Percentiles rank a stretch among this genome's conserved stretches.
phyloP scores from a whole-genome alignment of 768 basidiomycete species.

The Hemileccinum impolitum region DNA sequence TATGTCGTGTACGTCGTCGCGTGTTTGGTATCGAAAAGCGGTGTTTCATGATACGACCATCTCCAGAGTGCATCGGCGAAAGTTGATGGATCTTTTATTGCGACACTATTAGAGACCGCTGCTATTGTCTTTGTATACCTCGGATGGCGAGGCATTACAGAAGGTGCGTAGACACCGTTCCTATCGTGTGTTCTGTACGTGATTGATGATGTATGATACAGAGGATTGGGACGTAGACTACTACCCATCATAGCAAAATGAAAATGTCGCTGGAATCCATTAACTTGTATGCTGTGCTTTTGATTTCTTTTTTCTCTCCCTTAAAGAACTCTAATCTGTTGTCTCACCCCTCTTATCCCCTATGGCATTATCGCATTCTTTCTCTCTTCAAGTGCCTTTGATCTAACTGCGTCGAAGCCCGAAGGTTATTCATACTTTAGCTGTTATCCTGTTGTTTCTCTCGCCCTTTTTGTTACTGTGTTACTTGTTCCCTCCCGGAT shows the following conservation, averaged over 20 bases:
- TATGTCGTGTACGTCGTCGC: conserved; percentile 57
- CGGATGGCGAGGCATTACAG: conserved; percentile 88
- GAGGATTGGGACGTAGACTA: conserved; percentile 54
- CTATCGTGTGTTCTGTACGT: neutral
- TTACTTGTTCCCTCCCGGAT: conserved; percentile 4
- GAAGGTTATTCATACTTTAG: conserved; percentile 1
- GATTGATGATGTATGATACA: conserved; percentile 15
- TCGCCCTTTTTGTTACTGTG: conserved; percentile 1
- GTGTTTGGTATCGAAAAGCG: neutral
- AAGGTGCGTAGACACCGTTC: conserved; percentile 51
- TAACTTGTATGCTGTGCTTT: conserved; percentile 12
- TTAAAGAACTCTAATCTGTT: conserved; percentile 6
- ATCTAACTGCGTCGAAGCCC: neutral
- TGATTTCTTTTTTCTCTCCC: neutral
- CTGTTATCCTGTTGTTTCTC: conserved; percentile 1
- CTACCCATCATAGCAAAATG: conserved; percentile 35
- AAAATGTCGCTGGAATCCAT: neutral
- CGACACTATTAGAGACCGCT: conserved; percentile 79
- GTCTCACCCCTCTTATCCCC: conserved; percentile 2
- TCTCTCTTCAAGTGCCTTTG: neutral
- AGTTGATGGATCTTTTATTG: conserved; percentile 85
- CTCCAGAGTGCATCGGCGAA: conserved; percentile 58
- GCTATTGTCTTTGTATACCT: conserved; percentile 64
- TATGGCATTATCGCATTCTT: neutral
- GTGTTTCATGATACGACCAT: conserved; percentile 10